Base-by-base conservation (phyloP, 805 yeast species). In the Ogataea thermomethanolica region DNA sequence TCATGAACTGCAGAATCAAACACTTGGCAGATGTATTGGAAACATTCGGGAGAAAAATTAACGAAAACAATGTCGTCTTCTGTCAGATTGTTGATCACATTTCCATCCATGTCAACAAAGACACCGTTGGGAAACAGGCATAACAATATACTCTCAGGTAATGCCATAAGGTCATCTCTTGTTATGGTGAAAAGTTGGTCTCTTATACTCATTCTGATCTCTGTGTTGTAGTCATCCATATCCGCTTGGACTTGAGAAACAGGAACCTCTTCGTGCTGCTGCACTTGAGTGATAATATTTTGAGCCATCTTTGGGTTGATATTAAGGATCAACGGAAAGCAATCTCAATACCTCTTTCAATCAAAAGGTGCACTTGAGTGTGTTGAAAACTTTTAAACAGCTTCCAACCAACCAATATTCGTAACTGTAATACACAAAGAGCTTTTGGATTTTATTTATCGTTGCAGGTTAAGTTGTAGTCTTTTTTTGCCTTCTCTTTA, bases 101-200 rank as follows among this genome's bases (percentile, higher is more conserved):
- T 81, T 1, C 95, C 95, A 37, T 77, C 65, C 43, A 72, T 71
- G 61, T 87, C 93, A 41, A 85, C 73, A 58, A 88, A 84, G 3
- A 88, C 95, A 29, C 97, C 96, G 50, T 85, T 87, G 11, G 96
- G 96, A 56, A 88, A 86, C 15, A 93, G 66, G 53, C 96, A 86
- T 39, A 90, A 74, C 43, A 93, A 67, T 17, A 93, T 78, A 45
- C 90, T 80, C 59, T 93, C 99, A 1, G 99, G 99, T 24, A 93
- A 68, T 37, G 88, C 79, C 87, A 90, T 82, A 50, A 93, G 73
- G 59, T 88, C 96, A 53, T 87, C 95, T 46, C 96, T 73, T 5
- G 95, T 80, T 34, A 93, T 81, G 35, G 79, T 77, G 61, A 90
- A 88, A 46, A 71, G 66, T 12, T 64, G 65, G 13, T 95, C 96